Evolutionary conservation across 768 basidiomycete species (phyloP), one percentile per base, ranked within the genome.

Genomic region (Hericium erinaceus): DNA sequence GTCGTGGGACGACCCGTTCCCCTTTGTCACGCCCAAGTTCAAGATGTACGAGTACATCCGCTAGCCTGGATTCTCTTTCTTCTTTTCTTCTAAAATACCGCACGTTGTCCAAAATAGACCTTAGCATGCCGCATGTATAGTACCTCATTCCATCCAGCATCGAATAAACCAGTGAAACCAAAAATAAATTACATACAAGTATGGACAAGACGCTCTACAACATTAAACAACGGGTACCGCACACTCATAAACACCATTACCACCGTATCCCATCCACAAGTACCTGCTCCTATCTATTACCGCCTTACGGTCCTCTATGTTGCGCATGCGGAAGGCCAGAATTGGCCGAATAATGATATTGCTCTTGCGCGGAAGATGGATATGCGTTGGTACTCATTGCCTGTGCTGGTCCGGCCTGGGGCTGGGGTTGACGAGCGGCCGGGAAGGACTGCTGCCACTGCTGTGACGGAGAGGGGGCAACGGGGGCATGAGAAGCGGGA

Each of bases 41-140:
- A 61, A 62, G 15, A 61, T 63, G 60, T 58, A 63, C 46, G 62
- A 63, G 57, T 57, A 59, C 33, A 57, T 63, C 26, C 60, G 62
- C 24, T 63, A 58, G 18, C 44, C 44, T 18, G 7, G 41, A 16
- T 44, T 18, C 41, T 18, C 41, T 6, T 4, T 20, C 16, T 15
- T 46, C 44, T 5, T 20, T 15, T 20, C 3, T 33, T 50, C 18
- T 16, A 15, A 6, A 50, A n/a, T 24, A n/a, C 18, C 49, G 7
- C 24, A 24, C 13, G 24, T 24, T 51, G 49, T 51, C 18, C 49
- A 12, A 10, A 5, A 33, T 15, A 51, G 15, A 24, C 16, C 18
- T 20, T 51, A 11, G 13, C 16, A 51, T 11, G 8, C 16, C 6
- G 15, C 49, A 11, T 51, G 33, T 33, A n/a, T 46, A 20, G 9